Evolutionary conservation across 192 early-diverging fungal genomes (phyloP).

Genomic region (Podila horticola): DNA sequence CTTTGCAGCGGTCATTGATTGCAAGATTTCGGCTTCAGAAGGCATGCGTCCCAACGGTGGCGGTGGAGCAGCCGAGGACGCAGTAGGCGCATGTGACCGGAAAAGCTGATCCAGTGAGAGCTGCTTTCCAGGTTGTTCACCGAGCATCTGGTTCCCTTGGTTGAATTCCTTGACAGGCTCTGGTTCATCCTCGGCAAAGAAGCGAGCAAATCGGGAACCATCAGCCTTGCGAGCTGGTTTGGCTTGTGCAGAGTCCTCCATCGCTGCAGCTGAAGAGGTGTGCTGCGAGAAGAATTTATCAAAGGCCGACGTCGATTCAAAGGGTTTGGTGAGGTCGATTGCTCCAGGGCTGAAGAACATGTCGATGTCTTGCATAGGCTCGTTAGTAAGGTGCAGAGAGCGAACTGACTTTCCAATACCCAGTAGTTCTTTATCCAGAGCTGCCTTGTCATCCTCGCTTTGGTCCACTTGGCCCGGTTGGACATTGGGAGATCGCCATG

Average conservation of each 20-base stretch:
- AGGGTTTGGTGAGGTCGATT: slow-evolving; percentile 39
- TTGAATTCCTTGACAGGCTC: slow-evolving; percentile 28
- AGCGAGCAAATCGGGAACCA: slow-evolving; percentile 68
- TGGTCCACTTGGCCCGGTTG: neutral
- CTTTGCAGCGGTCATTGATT: slow-evolving; percentile 54
- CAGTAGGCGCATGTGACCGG: slow-evolving; percentile 49
- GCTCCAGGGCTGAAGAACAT: slow-evolving; percentile 57
- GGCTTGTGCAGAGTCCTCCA: neutral
- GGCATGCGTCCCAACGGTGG: slow-evolving; percentile 52
- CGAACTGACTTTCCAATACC: slow-evolving; percentile 25
- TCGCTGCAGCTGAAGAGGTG: slow-evolving; percentile 34
- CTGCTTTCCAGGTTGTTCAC: slow-evolving; percentile 43
- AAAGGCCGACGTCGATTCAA: slow-evolving; percentile 52
- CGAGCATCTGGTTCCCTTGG: neutral
- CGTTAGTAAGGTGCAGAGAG: slow-evolving; percentile 20
- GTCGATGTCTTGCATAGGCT: slow-evolving; percentile 53
- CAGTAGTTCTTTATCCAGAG: slow-evolving; percentile 8
- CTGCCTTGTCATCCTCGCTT: slow-evolving; percentile 14
- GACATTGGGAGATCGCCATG: slow-evolving; percentile 51
- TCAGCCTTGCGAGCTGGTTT: slow-evolving; percentile 47
- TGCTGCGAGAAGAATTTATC: slow-evolving; percentile 61
- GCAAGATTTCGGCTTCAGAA: slow-evolving; percentile 65
- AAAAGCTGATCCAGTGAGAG: slow-evolving; percentile 63
- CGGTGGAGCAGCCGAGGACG: slow-evolving; percentile 13
- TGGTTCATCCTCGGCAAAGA: slow-evolving; percentile 62